Base-by-base conservation (phyloP, 1,139 yeast species). In the Chernovozyma aurita region DNA sequence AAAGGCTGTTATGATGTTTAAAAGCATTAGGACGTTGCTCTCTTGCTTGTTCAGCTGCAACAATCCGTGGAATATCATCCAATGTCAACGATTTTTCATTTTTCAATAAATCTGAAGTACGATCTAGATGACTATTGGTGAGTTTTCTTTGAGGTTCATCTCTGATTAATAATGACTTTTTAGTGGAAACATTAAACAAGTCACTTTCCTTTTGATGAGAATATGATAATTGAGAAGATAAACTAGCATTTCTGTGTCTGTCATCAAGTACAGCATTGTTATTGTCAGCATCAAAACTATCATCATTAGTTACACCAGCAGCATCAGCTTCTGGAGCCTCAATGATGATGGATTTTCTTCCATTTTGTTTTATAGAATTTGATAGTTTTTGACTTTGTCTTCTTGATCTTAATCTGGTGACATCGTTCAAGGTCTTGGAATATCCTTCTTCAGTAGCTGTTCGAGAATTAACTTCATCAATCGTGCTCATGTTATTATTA, bases 21-120 rank as follows among this genome's bases (percentile, higher is more conserved):
- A 80, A 85, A 0, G 95, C 92, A 56, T 85, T 85, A 4, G 95
- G 95, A 40, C 95, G 74, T 52, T 86, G 83, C 45, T 87, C 96
- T 44, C 97, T 72, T 0, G 97, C 96, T 58, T 90, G 97, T 52
- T 92, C 97, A 5, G 96, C 95, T 3, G 97, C 95, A 11, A 92
- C 97, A 52, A 92, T 90, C 47, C 97, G 73, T 5, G 97, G 96
- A 48, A 92, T 92, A 61, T 92, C 99, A 59, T 92, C 98, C 50
- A 92, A 72, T 0, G 97, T 90, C 39, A 92, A 73, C 1, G 95
- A 82, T 48, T 85, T 85, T 48, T 90, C 95, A 52, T 80, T 85
- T 51, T 83, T 79, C 41, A 86, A 70, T 35, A 84, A 63, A 46
- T 80, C 85, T 1, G 88, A 79, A 0, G 90, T 81, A 12, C 76